Percentiles rank a stretch among this genome's conserved stretches.
These are phyloP conservation scores for Histomonas meleagridis DNA, from an alignment of 208 protist genomes.

Conservation along the genomic window DNA sequence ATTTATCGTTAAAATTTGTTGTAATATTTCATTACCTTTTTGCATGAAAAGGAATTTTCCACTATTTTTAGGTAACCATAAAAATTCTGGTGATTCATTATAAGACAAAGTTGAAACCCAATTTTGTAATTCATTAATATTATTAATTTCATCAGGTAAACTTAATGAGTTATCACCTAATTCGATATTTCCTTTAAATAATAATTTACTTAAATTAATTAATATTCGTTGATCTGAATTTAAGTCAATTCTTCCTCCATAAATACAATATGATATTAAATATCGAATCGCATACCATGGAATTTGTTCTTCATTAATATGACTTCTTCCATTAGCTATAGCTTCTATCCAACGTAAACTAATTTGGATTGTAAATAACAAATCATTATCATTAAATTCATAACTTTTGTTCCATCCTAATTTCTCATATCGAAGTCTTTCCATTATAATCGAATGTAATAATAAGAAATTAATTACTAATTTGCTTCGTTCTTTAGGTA, in stretches of 20 bases:
- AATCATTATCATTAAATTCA: conserved; percentile 91
- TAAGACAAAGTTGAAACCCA: background rate
- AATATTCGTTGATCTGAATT: background rate
- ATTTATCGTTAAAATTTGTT: background rate
- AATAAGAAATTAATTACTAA: background rate
- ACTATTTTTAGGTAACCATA: background rate
- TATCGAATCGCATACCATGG: background rate
- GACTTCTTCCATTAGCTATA: background rate
- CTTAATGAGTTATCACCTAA: background rate
- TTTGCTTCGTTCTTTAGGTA: conserved; percentile 31
- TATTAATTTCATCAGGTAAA: background rate
- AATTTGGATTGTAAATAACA: conserved; percentile 69
- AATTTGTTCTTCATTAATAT: background rate
- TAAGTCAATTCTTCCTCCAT: conserved; percentile 24
- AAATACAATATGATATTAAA: background rate
- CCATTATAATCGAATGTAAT: conserved; percentile 40
- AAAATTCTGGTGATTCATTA: background rate
- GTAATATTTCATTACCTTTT: background rate
- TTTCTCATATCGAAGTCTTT: conserved; percentile 46
- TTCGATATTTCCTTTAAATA: background rate
- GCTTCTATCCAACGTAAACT: conserved; percentile 50
- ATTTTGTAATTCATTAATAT: background rate
- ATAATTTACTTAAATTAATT: background rate
- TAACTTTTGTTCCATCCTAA: conserved; percentile 87
- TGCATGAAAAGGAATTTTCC: conserved; percentile 27